Evolutionary conservation across 2,329 filamentous ascomycete genomes (phyloP).

Genomic region (Neurospora crassa): DNA sequence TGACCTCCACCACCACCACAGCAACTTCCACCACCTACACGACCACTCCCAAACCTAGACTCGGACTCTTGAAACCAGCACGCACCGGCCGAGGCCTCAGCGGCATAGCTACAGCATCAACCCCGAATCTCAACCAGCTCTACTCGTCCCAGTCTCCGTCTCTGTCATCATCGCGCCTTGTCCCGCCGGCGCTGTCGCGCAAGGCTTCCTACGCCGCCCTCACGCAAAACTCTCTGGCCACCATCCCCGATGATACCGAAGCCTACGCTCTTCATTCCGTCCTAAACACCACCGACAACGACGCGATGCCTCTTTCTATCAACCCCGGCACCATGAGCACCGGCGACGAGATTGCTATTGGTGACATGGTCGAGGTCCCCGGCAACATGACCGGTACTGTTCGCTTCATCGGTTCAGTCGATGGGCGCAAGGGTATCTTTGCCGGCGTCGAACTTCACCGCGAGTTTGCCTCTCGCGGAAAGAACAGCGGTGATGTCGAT

Average conservation of each 20-base stretch:
- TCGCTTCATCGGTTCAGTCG: conserved; percentile 78
- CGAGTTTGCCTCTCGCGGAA: conserved; percentile 74
- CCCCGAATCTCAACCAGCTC: conserved; percentile 46
- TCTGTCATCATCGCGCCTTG: conserved; percentile 33
- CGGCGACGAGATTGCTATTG: conserved; percentile 54
- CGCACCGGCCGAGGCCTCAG: conserved; percentile 30
- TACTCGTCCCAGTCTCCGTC: conserved; percentile 34
- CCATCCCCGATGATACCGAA: conserved; percentile 57
- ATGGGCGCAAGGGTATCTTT: conserved; percentile 84
- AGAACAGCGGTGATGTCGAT: conserved; percentile 94
- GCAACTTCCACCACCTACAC: conserved; percentile 20
- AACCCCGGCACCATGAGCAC: conserved; percentile 41
- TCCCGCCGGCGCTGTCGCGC: conserved; percentile 45
- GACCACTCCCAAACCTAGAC: conserved; percentile 20
- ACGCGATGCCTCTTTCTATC: conserved; percentile 40
- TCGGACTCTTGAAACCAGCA: conserved; percentile 26
- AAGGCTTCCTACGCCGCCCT: conserved; percentile 65
- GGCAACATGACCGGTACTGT: conserved; percentile 87
- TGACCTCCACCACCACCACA: conserved; percentile 26
- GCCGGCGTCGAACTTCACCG: conserved; percentile 81
- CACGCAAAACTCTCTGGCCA: conserved; percentile 51
- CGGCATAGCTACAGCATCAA: conserved; percentile 41
- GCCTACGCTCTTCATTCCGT: conserved; percentile 52
- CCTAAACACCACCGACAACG: conserved; percentile 23
- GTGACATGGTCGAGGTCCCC: conserved; percentile 82